Percentiles rank a stretch among this genome's conserved stretches.
Conservation (phyloP, 345 rosid genomes). For the Salix koriyanagi region DNA sequence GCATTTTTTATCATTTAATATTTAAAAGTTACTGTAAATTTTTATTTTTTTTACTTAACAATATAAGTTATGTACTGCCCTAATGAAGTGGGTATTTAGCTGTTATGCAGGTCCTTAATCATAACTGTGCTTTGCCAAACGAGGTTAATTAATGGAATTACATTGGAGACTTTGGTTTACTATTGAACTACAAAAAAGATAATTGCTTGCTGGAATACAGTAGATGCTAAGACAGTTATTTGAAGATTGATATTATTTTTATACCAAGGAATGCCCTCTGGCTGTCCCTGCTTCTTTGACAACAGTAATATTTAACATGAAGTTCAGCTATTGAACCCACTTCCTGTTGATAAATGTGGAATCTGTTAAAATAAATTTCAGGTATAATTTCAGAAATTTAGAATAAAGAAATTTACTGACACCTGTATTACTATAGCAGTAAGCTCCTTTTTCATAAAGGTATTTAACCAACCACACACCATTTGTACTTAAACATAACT, state of each 20-base stretch:
- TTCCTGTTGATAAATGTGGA: conserved; percentile 5
- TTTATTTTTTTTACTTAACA: conserved; percentile 8
- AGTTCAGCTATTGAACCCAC: background rate
- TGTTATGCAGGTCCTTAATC: conserved; percentile 40
- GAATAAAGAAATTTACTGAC: background rate
- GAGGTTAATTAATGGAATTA: conserved; percentile 31
- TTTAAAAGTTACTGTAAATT: conserved; percentile 21
- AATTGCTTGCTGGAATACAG: conserved; percentile 9
- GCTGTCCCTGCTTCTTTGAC: background rate
- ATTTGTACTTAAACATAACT: too few relatives aligned
- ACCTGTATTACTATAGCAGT: background rate
- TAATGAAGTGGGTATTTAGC: conserved; percentile 39
- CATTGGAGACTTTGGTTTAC: conserved; percentile 23
- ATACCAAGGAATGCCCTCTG: background rate
- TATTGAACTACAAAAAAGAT: conserved; percentile 15
- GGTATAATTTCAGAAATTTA: conserved; percentile 3
- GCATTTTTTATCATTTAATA: conserved; percentile 11
- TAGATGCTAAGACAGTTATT: background rate
- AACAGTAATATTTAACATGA: conserved; percentile 5
- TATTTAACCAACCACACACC: too few relatives aligned
- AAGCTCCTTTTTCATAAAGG: background rate
- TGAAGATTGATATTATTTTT: background rate
- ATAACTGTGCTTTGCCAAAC: conserved; percentile 19
- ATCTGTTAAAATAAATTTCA: background rate
- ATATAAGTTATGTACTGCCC: conserved; percentile 23